phyloP scores from a whole-genome alignment of 768 basidiomycete species.

The Boletellus ananas region DNA sequence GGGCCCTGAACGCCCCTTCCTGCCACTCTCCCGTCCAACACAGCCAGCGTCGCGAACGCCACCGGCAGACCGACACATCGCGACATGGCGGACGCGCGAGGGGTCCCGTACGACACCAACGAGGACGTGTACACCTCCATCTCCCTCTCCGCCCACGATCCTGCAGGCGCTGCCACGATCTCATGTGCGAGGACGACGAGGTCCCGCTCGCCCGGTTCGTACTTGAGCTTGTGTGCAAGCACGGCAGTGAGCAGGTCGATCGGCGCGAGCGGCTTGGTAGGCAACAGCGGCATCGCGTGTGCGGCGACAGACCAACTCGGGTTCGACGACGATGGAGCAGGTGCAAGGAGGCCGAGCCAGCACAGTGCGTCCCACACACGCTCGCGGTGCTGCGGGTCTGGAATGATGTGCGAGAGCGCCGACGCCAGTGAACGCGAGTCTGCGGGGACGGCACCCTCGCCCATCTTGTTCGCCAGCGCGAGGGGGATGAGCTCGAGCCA shows the following conservation, averaged over 20 bases:
- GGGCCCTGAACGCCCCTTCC: slow-evolving; percentile 69
- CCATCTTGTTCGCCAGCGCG: slow-evolving; percentile 29
- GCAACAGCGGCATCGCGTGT: slow-evolving; percentile 37
- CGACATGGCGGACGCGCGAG: slow-evolving; percentile 78
- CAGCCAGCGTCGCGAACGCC: slow-evolving; percentile 71
- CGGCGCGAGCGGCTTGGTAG: slow-evolving; percentile 42
- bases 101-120: slow-evolving; percentile 58
- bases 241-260: slow-evolving; percentile 74
- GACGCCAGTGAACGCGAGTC: slow-evolving; percentile 34
- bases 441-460: slow-evolving; percentile 20
- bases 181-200: slow-evolving; percentile 86
- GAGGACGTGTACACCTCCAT: slow-evolving; percentile 64
- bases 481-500: slow-evolving; percentile 38
- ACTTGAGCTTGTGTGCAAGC: slow-evolving; percentile 68
- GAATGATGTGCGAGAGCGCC: slow-evolving; percentile 27
- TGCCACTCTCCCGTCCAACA: slow-evolving; percentile 58
- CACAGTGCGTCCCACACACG: slow-evolving; percentile 40
- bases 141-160: neutral
- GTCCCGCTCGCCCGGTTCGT: slow-evolving; percentile 70
- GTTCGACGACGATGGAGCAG: neutral
- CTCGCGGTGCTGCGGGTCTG: slow-evolving; percentile 16
- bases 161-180: slow-evolving; percentile 46
- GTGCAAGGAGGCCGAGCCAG: slow-evolving; percentile 30
- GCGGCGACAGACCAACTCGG: neutral
- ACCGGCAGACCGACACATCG: slow-evolving; percentile 85